phyloP scores from a whole-genome alignment of 2,329 filamentous ascomycete species.

The Aspergillus puulaauensis region DNA sequence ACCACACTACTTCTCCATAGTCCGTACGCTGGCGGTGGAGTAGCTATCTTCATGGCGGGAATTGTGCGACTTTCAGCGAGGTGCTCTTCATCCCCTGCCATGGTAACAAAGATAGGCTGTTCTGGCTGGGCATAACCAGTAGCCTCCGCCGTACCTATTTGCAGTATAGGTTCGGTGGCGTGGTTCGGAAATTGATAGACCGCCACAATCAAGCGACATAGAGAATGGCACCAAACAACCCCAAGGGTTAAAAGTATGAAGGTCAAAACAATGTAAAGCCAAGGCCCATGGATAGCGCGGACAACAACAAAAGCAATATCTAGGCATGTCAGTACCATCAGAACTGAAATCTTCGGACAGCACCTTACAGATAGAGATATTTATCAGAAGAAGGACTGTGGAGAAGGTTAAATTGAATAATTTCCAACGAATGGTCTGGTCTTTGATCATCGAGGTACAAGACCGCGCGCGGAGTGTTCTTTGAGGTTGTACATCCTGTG shows the following conservation, averaged over 20 bases:
- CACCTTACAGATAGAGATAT: slow-evolving; percentile 65
- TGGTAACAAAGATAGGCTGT: slow-evolving; percentile 72
- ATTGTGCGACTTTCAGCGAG: slow-evolving; percentile 43
- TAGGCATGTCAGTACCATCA: slow-evolving; percentile 36
- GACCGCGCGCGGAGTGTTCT: slow-evolving; percentile 14
- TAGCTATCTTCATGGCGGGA: slow-evolving; percentile 53
- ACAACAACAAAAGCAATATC: slow-evolving; percentile 73
- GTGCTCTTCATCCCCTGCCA: slow-evolving; percentile 72
- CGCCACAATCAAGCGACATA: slow-evolving; percentile 71
- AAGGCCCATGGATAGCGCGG: slow-evolving; percentile 61
- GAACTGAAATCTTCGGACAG: neutral
- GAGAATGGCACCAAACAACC: slow-evolving; percentile 76
- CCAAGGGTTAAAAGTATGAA: slow-evolving; percentile 72
- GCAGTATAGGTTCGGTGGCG: slow-evolving; percentile 25
- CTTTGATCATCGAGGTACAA: slow-evolving; percentile 50
- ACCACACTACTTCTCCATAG: slow-evolving; percentile 81
- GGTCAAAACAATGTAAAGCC: slow-evolving; percentile 78
- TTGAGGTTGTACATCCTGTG: slow-evolving; percentile 9
- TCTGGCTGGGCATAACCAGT: slow-evolving; percentile 69
- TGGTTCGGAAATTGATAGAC: slow-evolving; percentile 47
- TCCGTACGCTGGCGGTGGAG: slow-evolving; percentile 79
- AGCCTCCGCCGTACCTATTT: slow-evolving; percentile 53
- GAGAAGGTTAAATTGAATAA: slow-evolving; percentile 65
- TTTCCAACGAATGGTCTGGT: slow-evolving; percentile 54
- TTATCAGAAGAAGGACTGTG: slow-evolving; percentile 58